Base-by-base conservation (phyloP, 306 rosid genomes). In the Herpetospermum pedunculosum region DNA sequence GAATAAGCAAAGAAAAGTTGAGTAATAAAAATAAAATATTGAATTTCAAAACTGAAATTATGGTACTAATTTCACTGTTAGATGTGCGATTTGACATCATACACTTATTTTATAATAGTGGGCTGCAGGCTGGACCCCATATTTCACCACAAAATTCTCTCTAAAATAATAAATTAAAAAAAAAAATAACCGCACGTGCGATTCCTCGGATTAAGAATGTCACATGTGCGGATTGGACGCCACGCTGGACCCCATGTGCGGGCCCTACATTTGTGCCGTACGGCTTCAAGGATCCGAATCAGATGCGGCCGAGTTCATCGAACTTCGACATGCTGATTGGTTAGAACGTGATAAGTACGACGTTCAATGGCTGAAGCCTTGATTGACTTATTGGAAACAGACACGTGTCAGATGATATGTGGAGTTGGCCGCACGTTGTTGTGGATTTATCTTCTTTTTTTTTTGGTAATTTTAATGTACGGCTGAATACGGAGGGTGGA, bases 221-320 rank as follows among this genome's bases (percentile, higher is more conserved):
- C 54, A 68, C 73, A 68, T 68, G 73, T 43, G 73, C 25, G 21
- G 73, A 43, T 63, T 43, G 38, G 52, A 65, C 40, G 4, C 18
- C 2, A 18, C 23, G 35, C 37, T 46, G 40, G 46, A 69, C 16
- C 26, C 57, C 40, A 70, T 28, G 74, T 70, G 74, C 2, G 40
- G 57, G 16, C 41, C 55, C 74, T 26, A 68, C 73, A 14, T 43
- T 25, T 44, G 4, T 43, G 73, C 73, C 73, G 73, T 68, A 68
- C 73, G 73, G 54, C 32, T 12, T 10, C 50, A 65, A 21, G 3
- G 10, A 7, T 26, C 8, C 26, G 6, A 9, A 70, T 70, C 57
- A 1, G 25, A 46, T 70, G 57, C 52, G 18, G 25, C 4, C 53
- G 19, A 7, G 38, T 25, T 68, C 73, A 68, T 43, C 3, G 3